phyloP scores from a whole-genome alignment of 352 stramenopile genomes.

The Phytophthora sansomeana region DNA sequence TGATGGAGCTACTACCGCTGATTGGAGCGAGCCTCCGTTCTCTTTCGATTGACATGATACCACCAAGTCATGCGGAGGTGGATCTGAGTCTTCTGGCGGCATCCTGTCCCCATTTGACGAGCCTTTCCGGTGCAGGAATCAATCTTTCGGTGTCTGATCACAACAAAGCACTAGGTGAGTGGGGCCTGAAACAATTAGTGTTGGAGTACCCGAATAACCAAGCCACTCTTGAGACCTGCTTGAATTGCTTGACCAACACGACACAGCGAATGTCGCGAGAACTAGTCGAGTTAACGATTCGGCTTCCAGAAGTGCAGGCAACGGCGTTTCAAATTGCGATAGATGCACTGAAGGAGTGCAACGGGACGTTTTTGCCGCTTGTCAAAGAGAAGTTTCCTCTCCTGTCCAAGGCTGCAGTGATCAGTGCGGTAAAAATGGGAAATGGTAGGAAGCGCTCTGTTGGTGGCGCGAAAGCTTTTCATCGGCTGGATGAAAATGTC shows the following conservation, averaged over 20 bases:
- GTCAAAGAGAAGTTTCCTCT: conserved; percentile 10
- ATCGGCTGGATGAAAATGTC: background rate
- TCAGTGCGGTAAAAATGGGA: conserved; percentile 1
- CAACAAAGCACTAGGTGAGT: background rate
- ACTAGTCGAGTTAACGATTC: background rate
- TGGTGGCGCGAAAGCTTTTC: background rate
- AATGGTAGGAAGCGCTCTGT: background rate
- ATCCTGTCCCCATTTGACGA: background rate
- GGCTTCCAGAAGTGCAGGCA: background rate
- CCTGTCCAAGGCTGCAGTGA: conserved; percentile 1
- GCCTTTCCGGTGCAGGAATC: background rate
- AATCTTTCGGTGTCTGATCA: background rate
- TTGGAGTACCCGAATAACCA: background rate
- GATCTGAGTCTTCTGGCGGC: background rate
- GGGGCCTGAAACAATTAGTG: background rate
- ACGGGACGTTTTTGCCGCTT: conserved; percentile 3
- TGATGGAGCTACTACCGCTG: background rate
- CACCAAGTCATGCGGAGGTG: background rate
- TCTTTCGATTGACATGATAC: background rate
- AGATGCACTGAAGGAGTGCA: background rate
- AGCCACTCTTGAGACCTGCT: background rate
- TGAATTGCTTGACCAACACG: background rate
- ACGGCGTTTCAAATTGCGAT: background rate
- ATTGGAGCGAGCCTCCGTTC: background rate
- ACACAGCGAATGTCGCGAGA: conserved; percentile 4